Conservation (phyloP, 2,329 filamentous ascomycete species). For the Tolypocladium endophyticum region DNA sequence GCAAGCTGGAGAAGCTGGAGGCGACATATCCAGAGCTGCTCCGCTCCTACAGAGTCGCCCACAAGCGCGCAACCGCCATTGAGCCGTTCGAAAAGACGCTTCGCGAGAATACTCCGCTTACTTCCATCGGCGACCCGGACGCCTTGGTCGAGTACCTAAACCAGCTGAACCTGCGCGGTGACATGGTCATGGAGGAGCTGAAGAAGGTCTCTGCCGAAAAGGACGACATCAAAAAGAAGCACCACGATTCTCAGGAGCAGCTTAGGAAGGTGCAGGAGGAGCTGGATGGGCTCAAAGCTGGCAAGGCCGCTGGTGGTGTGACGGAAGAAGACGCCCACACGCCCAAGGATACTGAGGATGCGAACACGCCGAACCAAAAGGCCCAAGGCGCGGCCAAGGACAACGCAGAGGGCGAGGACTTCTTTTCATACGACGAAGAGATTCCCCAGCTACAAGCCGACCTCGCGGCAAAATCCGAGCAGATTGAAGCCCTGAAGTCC, state of each 20-base stretch:
- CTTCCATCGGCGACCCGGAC: constrained; percentile 75
- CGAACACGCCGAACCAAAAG: constrained; percentile 29
- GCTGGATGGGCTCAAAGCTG: constrained; percentile 36
- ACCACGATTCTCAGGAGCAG: constrained; percentile 57
- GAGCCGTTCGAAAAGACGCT: constrained; percentile 88
- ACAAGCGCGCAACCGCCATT: constrained; percentile 75
- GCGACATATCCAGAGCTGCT: constrained; percentile 80
- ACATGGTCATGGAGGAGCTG: constrained; percentile 90
- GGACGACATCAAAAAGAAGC: constrained; percentile 67
- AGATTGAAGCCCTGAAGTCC: constrained; percentile 59
- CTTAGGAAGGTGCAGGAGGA: constrained; percentile 54
- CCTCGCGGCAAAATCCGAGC: constrained; percentile 56
- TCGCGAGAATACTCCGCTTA: constrained; percentile 84
- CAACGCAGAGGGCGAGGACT: constrained; percentile 47
- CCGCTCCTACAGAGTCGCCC: constrained; percentile 83
- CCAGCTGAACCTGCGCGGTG: constrained; percentile 72
- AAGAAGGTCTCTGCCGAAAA: constrained; percentile 77
- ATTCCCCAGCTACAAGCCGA: constrained; percentile 71
- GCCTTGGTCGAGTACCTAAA: constrained; percentile 84
- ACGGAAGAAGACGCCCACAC: constrained; percentile 23
- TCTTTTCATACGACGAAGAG: constrained; percentile 90
- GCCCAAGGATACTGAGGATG: constrained; percentile 13
- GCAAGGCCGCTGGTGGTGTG: constrained; percentile 13
- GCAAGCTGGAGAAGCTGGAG: constrained; percentile 85
- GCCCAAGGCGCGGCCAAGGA: constrained; percentile 19